Evolutionary conservation across 163 green algal species (phyloP).

Genomic region (Scenedesmus sp.): DNA sequence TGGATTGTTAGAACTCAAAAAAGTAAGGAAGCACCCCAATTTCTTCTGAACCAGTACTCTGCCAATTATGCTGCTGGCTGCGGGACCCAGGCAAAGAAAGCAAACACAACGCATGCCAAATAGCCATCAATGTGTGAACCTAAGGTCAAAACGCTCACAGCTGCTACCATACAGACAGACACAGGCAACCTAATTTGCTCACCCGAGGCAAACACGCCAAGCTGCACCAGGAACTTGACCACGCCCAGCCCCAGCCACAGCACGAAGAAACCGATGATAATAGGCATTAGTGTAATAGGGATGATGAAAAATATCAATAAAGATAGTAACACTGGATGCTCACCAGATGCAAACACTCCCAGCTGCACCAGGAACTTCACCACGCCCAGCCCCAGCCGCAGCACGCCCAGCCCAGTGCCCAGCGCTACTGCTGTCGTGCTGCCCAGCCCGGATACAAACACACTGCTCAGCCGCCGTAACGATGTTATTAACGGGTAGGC

Average conservation of each 20-base stretch:
- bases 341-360: conserved; percentile 43
- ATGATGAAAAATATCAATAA: too few relatives aligned
- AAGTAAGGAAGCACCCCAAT: too few relatives aligned
- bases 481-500: conserved; percentile 22
- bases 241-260: conserved; percentile 68
- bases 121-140: too few relatives aligned
- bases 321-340: background rate
- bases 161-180: background rate
- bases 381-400: conserved; percentile 72
- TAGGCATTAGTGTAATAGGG: too few relatives aligned
- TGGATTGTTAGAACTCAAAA: too few relatives aligned
- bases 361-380: conserved; percentile 71
- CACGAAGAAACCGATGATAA: conserved; percentile 57
- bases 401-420: conserved; percentile 66
- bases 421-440: conserved; percentile 70
- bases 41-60: too few relatives aligned
- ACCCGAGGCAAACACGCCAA: background rate
- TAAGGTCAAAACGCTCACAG: too few relatives aligned
- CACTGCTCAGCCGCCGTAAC: conserved; percentile 11
- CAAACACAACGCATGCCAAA: too few relatives aligned
- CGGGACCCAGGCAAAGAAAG: too few relatives aligned
- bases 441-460: conserved; percentile 63
- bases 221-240: conserved; percentile 54
- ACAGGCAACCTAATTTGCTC: too few relatives aligned
- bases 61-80: too few relatives aligned